Evolutionary conservation across 2,329 filamentous ascomycete species (phyloP).

Genomic region (Gaeumannomyces sp.): DNA sequence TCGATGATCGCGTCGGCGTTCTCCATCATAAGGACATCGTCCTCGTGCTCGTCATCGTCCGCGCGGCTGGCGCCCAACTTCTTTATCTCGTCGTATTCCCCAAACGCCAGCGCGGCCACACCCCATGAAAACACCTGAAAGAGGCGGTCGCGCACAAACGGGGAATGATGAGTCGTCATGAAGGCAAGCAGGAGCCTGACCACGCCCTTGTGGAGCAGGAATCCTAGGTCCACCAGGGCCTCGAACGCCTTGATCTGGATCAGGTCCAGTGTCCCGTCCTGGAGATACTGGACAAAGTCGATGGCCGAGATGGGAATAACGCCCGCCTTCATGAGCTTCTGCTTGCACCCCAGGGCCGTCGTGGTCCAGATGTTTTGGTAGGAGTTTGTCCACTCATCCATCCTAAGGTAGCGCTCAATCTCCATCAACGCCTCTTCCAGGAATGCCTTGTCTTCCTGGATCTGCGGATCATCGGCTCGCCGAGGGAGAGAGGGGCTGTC

Average conservation of each 20-base stretch:
- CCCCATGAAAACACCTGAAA: slow-evolving; percentile 54
- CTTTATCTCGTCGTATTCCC: slow-evolving; percentile 38
- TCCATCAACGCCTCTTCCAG: slow-evolving; percentile 51
- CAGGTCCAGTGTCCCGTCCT: slow-evolving; percentile 56
- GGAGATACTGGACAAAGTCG: slow-evolving; percentile 58
- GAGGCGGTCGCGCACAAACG: slow-evolving; percentile 54
- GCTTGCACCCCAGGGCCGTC: slow-evolving; percentile 55
- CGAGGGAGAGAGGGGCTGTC: slow-evolving; percentile 1
- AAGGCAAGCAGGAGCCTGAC: slow-evolving; percentile 51
- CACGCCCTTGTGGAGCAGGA: slow-evolving; percentile 48
- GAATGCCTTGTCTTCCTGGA: slow-evolving; percentile 37
- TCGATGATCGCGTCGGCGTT: slow-evolving; percentile 36
- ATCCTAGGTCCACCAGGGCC: slow-evolving; percentile 56
- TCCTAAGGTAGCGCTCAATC: slow-evolving; percentile 60
- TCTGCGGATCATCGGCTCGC: not conserved
- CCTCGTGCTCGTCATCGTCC: slow-evolving; percentile 12
- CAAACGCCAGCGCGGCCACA: slow-evolving; percentile 58
- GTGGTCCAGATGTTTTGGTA: slow-evolving; percentile 63
- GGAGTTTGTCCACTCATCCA: slow-evolving; percentile 63
- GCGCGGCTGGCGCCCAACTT: slow-evolving; percentile 12
- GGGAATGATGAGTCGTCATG: slow-evolving; percentile 57
- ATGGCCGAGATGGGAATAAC: slow-evolving; percentile 48
- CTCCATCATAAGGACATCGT: slow-evolving; percentile 38
- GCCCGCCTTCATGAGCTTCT: slow-evolving; percentile 56
- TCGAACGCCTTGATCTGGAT: slow-evolving; percentile 63